These are phyloP conservation scores for Mycena vitilis DNA, from an alignment of 768 basidiomycete species.

Conservation along the genomic window DNA sequence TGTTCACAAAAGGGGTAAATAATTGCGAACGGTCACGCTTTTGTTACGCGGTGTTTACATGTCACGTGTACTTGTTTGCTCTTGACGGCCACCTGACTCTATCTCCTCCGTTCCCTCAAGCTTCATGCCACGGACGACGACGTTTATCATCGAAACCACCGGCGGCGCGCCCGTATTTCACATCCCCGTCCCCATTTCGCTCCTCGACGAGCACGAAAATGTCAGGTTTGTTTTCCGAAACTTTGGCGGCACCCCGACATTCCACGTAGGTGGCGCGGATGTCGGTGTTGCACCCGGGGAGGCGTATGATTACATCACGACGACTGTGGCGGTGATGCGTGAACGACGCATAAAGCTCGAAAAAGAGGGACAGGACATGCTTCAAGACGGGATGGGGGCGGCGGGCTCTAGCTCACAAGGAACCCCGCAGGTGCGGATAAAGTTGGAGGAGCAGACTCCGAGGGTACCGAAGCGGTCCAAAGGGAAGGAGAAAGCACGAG, in stretches of 20 bases:
- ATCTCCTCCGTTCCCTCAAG: background rate
- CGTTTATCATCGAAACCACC: constrained; percentile 15
- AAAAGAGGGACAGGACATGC: background rate
- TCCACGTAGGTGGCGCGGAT: constrained; percentile 33
- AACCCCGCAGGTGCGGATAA: background rate
- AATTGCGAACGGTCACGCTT: too few species aligned
- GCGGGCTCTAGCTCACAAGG: too few species aligned
- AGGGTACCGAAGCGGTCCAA: background rate
- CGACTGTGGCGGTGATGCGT: background rate
- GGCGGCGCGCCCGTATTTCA: constrained; percentile 29
- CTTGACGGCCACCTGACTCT: background rate
- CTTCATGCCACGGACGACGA: background rate
- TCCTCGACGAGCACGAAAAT: background rate
- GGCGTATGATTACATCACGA: constrained; percentile 8
- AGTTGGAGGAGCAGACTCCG: constrained; percentile 15
- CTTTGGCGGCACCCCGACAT: constrained; percentile 27
- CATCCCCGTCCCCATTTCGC: constrained; percentile 28
- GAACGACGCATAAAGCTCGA: background rate
- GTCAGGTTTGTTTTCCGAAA: constrained; percentile 26
- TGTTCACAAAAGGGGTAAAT: too few species aligned
- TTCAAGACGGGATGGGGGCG: background rate
- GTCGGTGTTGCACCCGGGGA: constrained; percentile 10
- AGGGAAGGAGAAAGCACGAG: background rate
- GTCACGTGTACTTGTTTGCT: background rate
- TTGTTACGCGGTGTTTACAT: too few species aligned